Base-by-base conservation (phyloP, 176 grass and related monocot genomes). In the Triticum urartu region DNA sequence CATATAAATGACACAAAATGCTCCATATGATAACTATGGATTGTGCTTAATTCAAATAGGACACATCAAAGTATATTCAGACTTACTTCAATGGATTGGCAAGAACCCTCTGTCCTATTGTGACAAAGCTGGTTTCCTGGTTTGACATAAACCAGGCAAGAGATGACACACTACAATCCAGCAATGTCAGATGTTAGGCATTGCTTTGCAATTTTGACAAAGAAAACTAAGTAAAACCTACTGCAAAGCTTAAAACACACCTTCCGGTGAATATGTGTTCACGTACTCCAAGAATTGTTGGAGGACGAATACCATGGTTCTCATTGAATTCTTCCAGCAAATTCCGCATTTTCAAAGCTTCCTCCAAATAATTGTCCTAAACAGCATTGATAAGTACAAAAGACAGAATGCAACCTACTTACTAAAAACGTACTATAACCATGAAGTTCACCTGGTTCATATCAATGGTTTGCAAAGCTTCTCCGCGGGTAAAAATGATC, bases 241-340 rank as follows among this genome's bases (percentile, higher is more conserved):
- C 60, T 84, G 24, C 32, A 87, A 86, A 77, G 48, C 22, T 78
- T 47, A 22, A 50, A 73, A 78, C n/a, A 86, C 80, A 95, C 95
- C 95, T 84, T 98, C 95, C 95, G 30, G 95, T 98, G 79, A 98
- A 98, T 87, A 98, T 98, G 64, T 95, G 95, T 32, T 98, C 95
- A 88, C 95, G 93, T 76, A 98, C 95, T 86, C 95, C 95, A 90
- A 98, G 95, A 91, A 98, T 98, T 25, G 93, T 93, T 36, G 95
- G 93, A 60, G 78, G 93, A 38, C 89, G 93, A 58, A 98, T 86
- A 84, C 95, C 93, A 73, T 98, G 93, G 45, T 81, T 94, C 88
- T 98, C 95, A 79, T 98, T 93, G 64, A 98, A 98, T 86, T 98
- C 93, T 94, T 98, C 93, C 21, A 98, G 81, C 76, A 98, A 89